Base-by-base conservation (phyloP, 768 basidiomycete species). In the Filobasidium floriforme region DNA sequence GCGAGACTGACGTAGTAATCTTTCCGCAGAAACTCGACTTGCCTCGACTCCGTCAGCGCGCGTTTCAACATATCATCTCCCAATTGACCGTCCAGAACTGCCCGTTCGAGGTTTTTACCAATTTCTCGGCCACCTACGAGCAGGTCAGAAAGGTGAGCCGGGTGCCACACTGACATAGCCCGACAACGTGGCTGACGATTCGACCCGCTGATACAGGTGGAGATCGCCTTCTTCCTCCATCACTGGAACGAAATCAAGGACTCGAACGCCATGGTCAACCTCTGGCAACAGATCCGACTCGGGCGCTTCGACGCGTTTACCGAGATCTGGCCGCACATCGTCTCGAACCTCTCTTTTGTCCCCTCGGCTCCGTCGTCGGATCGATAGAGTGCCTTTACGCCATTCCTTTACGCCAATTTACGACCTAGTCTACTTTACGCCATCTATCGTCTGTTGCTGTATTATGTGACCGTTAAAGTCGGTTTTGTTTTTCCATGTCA, bases 301-400 rank as follows among this genome's bases (percentile, higher is more conserved):
- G 90, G 90, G 52, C 82, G 88, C 41, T 88, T 91, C 74, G 88
- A 89, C 19, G 90, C 90, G 0, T 92, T 91, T 73, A 90, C 91
- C 79, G 89, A 90, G 32, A 79, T 75, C 10, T 73, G 69, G 70
- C 43, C 65, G 28, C 61, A 68, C 32, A 51, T 75, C 22, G 68
- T 80, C 12, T 60, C 67, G 37, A 61, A 71, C 49, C 66, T 73
- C 54, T 73, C 57, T n/a, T 69, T 55, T 29, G 41, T 43, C 11
- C 60, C 65, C 29, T 24, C 54, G 29, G 54, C 54, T 18, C 46
- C 46, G 15, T 49, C 46, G 3, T 49, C 46, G 18, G 46, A 49
- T 49, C 22, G 46, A 49, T 49, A 18, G 15, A 12, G 22, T n/a
- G 46, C 12, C 5, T 49, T 49, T 49, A 22, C 46, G 18, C 46